Evolutionary conservation across 208 protist species (phyloP), one percentile per base, ranked within the genome.

Genomic region (Leishmania tarentolae): DNA sequence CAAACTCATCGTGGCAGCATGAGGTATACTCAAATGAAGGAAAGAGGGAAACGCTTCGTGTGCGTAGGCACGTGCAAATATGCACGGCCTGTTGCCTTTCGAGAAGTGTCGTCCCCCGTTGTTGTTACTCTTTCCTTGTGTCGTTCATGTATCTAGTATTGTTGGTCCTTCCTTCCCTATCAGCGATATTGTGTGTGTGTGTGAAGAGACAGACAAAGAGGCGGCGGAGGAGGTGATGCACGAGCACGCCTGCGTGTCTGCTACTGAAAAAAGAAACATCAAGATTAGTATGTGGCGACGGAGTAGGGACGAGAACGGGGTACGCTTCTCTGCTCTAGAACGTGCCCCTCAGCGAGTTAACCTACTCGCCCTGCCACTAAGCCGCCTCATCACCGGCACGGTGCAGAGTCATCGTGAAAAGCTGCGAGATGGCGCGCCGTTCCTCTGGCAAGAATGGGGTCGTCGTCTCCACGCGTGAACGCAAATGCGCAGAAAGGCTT

Each of bases 381-480:
- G 50, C 31, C 21, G 61, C 59, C 11, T 77, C 46, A 42, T 61
- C 66, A n/a, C 72, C 52, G 13, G 79, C 37, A 21, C 53, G 47
- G 8, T 59, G 70, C 21, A 85, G 71, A 21, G 76, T 40, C 71
- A 85, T 28, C 3, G 9, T 65, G 42, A 85, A 37, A 13, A 85
- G 72, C 35, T 61, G 72, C 3, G 70, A 40, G 15, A 85, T 72
- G n/a, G 52, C 76, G 0, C 11, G 7, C 17, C 76, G 76, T 56
- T 85, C 82, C 37, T 44, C 44, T 13, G 28, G 42, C 1, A 76
- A 74, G 52, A 85, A 85, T 4, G 82, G 82, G 3, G n/a, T 52
- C 47, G 73, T 21, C 11, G 35, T 19, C 46, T 44, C 53, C 2
- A 85, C 66, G 6, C 82, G 82, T 46, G 76, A 78, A 35, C 76